Conservation (phyloP, 2,329 filamentous ascomycete genomes). For the Gremmenia infestans region DNA sequence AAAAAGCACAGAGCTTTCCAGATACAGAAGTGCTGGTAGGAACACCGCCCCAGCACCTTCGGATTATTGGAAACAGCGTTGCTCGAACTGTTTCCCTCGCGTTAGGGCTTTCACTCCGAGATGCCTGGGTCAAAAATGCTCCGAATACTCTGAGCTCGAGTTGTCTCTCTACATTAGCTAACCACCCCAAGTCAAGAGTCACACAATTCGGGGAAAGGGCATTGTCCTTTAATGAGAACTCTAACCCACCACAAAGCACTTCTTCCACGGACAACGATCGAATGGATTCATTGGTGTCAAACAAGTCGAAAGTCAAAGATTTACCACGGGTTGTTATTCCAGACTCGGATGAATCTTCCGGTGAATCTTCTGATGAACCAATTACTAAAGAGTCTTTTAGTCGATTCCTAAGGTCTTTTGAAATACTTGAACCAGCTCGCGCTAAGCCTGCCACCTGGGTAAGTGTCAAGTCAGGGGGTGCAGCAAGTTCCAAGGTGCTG, state of each 20-base stretch:
- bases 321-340: not conserved
- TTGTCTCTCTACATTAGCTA: not conserved
- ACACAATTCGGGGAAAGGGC: not conserved
- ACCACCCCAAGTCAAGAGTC: not conserved
- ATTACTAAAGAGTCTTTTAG: not conserved
- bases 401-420: too few species aligned
- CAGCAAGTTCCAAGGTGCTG: too few species aligned
- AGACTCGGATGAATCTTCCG: slow-evolving; percentile 1
- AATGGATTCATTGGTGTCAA: too few species aligned
- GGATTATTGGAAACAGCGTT: slow-evolving; percentile 73
- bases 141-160: not conserved
- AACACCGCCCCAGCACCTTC: slow-evolving; percentile 48
- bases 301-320: too few species aligned
- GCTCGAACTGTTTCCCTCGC: slow-evolving; percentile 62
- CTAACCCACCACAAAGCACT: too few species aligned
- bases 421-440: too few species aligned
- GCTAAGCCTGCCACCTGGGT: too few species aligned
- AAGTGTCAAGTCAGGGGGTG: too few species aligned
- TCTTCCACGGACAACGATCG: too few species aligned
- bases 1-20: slow-evolving; percentile 64
- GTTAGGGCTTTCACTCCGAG: slow-evolving; percentile 57
- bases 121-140: slow-evolving; percentile 44
- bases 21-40: slow-evolving; percentile 70
- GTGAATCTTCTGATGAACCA: not conserved
- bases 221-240: not conserved